phyloP scores from a whole-genome alignment of 1,139 yeast species.

The Lodderomyces beijingensis region DNA sequence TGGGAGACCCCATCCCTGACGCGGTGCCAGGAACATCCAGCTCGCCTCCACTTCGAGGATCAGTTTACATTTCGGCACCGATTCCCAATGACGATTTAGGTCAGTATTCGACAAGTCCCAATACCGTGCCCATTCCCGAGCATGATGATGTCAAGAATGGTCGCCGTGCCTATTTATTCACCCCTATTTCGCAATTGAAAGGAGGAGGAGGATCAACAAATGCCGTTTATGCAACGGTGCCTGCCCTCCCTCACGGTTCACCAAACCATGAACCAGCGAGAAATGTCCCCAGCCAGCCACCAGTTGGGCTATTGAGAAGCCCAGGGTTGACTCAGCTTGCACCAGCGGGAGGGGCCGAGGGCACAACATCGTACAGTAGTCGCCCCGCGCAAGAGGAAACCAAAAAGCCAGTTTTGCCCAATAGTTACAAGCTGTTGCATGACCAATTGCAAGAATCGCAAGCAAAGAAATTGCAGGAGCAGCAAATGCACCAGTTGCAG shows the following conservation, averaged over 20 bases:
- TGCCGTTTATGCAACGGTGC: conserved; percentile 21
- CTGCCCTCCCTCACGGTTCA: conserved; percentile 15
- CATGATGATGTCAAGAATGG: conserved; percentile 48
- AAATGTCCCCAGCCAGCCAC: background rate
- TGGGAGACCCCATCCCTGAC: conserved; percentile 76
- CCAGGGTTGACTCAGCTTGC: background rate
- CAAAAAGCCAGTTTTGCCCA: conserved; percentile 15
- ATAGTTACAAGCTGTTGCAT: conserved; percentile 15
- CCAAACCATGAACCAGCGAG: conserved; percentile 14
- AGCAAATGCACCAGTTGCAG: conserved; percentile 12
- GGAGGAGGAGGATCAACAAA: conserved; percentile 30
- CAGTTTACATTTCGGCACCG: conserved; percentile 74
- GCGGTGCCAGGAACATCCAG: conserved; percentile 69
- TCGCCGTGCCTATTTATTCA: conserved; percentile 40
- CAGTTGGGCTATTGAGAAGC: background rate
- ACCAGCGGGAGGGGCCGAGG: conserved; percentile 4
- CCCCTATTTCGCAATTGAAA: conserved; percentile 46
- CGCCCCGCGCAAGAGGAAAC: conserved; percentile 9
- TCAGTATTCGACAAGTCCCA: conserved; percentile 55
- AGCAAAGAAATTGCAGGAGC: conserved; percentile 19
- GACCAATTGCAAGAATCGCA: conserved; percentile 15
- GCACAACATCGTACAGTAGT: conserved; percentile 7
- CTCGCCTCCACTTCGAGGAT: conserved; percentile 92
- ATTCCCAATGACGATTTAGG: conserved; percentile 76
- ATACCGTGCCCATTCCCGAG: conserved; percentile 52